Evolutionary conservation across 768 basidiomycete genomes (phyloP), one percentile per base, ranked within the genome.

Genomic region (Rhizopogon rudus): DNA sequence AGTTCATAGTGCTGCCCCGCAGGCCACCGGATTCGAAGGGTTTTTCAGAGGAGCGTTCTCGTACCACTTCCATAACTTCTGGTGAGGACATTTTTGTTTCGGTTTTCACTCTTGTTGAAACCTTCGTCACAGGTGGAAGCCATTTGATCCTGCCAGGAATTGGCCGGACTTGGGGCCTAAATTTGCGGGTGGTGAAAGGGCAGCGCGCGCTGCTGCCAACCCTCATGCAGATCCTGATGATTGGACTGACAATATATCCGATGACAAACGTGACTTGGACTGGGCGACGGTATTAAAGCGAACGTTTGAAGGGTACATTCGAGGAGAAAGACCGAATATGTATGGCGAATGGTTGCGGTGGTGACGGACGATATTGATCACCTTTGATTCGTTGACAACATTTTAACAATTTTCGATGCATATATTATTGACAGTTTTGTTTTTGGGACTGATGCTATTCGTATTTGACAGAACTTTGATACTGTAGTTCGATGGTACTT

Each of bases 1-100:
- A 16, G 77, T 81, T 57, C 81, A 79, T 49, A 84, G 86, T 52
- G 91, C 87, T 22, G 87, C 88, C 6, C 89, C 93, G 1, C 85
- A 88, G 59, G 88, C 88, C 6, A 76, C 90, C 2, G 95, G 93
- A 1, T 87, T 96, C 65, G 84, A 87, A 59, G 92, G 91, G 25
- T 98, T 97, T 77, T 98, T 94, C 81, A 81, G 81, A 62, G 94
- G 95, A 28, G 88, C 92, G 2, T 95, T 89, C 67, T 93, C 90
- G 3, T 96, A 96, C 71, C 93, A 95, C 66, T 97, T 91, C 75
- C 93, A 95, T 71, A 93, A 93, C 66, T 91, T 87, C 71, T 92
- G 91, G 91, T 90, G 51, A 52, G 75, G 65, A 10, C 6, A n/a
- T 43, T 48, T 45, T 43, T 33, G 10, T 41, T 35, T 33, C 40